Conservation (phyloP, 257 asterid species). For the Catharanthus roseus region DNA sequence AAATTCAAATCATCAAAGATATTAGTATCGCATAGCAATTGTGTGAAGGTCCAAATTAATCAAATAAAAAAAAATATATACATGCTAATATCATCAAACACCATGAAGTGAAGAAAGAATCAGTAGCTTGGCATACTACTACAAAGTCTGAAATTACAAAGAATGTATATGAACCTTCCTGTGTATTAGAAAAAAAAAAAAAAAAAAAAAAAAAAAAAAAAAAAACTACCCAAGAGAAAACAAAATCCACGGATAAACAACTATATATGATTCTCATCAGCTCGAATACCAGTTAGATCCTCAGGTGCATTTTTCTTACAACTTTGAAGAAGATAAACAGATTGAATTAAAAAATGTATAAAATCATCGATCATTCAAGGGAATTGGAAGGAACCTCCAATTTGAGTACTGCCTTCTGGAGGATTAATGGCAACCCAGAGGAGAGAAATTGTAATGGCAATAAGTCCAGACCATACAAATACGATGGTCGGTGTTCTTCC, state of each 20-base stretch:
- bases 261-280: neutral
- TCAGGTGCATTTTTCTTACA: neutral
- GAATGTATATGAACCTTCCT: slow-evolving; percentile 4
- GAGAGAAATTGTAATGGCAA: slow-evolving; percentile 71
- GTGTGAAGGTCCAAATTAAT: too few species aligned
- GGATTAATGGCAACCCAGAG: slow-evolving; percentile 82
- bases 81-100: too few species aligned
- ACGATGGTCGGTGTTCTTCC: slow-evolving; percentile 87
- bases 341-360: neutral
- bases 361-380: slow-evolving; percentile 45
- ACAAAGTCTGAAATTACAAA: slow-evolving; percentile 3
- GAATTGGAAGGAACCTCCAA: slow-evolving; percentile 89
- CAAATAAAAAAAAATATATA: too few species aligned
- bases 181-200: too few species aligned
- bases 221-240: neutral
- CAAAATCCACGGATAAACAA: slow-evolving; percentile 4
- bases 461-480: slow-evolving; percentile 81
- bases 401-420: slow-evolving; percentile 43
- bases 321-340: neutral
- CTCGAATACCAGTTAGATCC: neutral
- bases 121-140: slow-evolving; percentile 5
- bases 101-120: neutral
- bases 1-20: too few species aligned
- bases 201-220: too few species aligned
- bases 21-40: too few species aligned